A percentile compares a stretch with the other conserved stretches of the same genome.
Evolutionary conservation across 352 stramenopile species (phyloP).

Genomic region (Globisporangium spinosum): DNA sequence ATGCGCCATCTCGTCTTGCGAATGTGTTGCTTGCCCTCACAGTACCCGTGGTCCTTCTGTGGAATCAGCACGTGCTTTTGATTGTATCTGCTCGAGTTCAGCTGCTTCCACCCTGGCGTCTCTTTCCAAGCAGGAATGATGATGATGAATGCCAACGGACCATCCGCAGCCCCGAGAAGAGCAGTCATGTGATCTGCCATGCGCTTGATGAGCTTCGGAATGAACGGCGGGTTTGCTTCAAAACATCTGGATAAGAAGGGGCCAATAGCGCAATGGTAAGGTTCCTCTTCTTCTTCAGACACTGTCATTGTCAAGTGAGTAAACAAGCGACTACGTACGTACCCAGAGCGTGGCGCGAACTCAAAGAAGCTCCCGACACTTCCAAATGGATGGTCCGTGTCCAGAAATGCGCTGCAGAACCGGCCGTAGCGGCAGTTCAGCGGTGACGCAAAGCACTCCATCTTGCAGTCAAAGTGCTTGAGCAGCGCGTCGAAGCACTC

Average conservation of each 20-base stretch:
- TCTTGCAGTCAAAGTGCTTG: slow-evolving; percentile 87
- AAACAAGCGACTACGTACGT: background rate
- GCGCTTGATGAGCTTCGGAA: slow-evolving; percentile 87
- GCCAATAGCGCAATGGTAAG: background rate
- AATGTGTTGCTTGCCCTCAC: slow-evolving; percentile 90
- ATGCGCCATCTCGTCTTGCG: slow-evolving; percentile 86
- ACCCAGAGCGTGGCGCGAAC: slow-evolving; percentile 80
- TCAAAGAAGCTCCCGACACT: slow-evolving; percentile 93
- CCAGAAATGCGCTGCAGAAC: slow-evolving; percentile 89
- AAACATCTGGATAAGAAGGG: slow-evolving; percentile 50
- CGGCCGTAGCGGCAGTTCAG: slow-evolving; percentile 91
- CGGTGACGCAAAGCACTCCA: slow-evolving; percentile 94
- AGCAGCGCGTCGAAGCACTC: slow-evolving; percentile 91
- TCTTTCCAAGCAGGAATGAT: slow-evolving; percentile 90
- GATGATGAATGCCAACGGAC: slow-evolving; percentile 86
- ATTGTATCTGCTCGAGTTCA: slow-evolving; percentile 76
- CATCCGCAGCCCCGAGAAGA: slow-evolving; percentile 60
- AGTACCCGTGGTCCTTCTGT: slow-evolving; percentile 89
- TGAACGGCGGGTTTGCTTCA: slow-evolving; percentile 95
- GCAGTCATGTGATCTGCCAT: slow-evolving; percentile 89
- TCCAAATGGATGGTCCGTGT: slow-evolving; percentile 88
- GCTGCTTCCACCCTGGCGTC: slow-evolving; percentile 77
- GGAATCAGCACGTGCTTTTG: slow-evolving; percentile 66
- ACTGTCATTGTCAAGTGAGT: no score
- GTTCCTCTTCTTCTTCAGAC: background rate